These are phyloP conservation scores for Nicotiana attenuata DNA, from an alignment of 257 asterid genomes.

Conservation along the genomic window DNA sequence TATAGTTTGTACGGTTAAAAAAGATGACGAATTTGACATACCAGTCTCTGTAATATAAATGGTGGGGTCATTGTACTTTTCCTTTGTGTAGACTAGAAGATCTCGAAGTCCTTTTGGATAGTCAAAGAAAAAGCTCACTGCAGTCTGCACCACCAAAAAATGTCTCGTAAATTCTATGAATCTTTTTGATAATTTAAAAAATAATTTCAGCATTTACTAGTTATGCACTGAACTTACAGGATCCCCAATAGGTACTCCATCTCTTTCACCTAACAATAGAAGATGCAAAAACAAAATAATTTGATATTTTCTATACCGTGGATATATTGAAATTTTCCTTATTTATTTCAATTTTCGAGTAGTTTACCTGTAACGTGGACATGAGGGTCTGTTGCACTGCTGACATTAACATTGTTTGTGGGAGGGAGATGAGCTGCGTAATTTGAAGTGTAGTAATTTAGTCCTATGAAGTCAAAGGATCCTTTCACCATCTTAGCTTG, in stretches of 20 bases:
- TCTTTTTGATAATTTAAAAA: background rate
- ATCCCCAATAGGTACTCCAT: background rate
- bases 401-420: background rate
- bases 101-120: constrained; percentile 41
- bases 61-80: constrained; percentile 28
- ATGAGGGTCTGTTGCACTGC: background rate
- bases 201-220: background rate
- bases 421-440: background rate
- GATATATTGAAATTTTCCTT: too few species aligned
- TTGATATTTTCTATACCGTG: background rate
- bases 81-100: constrained; percentile 25
- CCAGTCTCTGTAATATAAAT: constrained; percentile 45
- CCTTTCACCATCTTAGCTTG: background rate
- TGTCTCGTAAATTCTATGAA: constrained; percentile 22
- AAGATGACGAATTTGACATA: background rate
- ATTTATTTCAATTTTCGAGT: too few species aligned
- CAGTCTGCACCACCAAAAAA: constrained; percentile 27
- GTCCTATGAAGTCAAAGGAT: background rate
- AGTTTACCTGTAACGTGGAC: background rate
- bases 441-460: background rate
- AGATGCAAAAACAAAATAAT: background rate
- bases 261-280: background rate
- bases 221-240: background rate
- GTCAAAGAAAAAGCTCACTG: constrained; percentile 28
- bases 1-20: background rate